Evolutionary conservation across 352 stramenopile genomes (phyloP), one percentile per base, ranked within the genome.

Genomic region (Pilasporangium apinafurcum): DNA sequence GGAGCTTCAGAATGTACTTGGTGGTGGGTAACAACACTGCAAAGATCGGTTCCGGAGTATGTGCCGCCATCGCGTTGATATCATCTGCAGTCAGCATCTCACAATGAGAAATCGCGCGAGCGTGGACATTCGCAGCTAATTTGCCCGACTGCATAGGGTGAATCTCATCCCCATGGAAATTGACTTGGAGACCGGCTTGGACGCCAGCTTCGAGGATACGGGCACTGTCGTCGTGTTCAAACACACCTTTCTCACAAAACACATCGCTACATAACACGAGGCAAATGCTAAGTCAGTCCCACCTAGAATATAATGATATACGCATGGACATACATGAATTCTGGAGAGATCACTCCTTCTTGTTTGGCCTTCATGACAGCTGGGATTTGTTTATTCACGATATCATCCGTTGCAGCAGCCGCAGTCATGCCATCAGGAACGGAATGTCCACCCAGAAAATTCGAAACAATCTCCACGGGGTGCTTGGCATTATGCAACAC

Each of bases 191-290:
- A 16, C 81, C 81, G 30, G 70, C 64, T 7, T 71, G 56, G 29
- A 67, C 66, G 8, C 81, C 81, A 4, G 75, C 77, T 22, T 75
- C 61, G 17, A 93, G 48, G 51, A 93, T 91, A 29, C 73, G 68
- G 25, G 73, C 60, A n/a, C 64, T 84, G 35, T 91, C 74, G 14
- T 86, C 67, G 27, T 76, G 69, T 54, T 93, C 76, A 33, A 91
- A 93, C 4, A 93, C 79, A 0, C 76, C 75, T 52, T 89, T 90
- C 56, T 93, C 78, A 51, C 81, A 93, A 48, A 93, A 93, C 22
- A 87, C 76, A 37, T 93, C 72, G 33, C 59, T 77, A 7, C 5
- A 8, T 12, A 20, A 18, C 16, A 39, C 16, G 48, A 4, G 8
- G 14, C 12, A 20, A 22, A 48, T 4, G 3, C 25, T 0, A 25